These are phyloP conservation scores for Torrubiellomyces zombiae DNA, from an alignment of 2,329 filamentous ascomycete genomes.

Conservation along the genomic window DNA sequence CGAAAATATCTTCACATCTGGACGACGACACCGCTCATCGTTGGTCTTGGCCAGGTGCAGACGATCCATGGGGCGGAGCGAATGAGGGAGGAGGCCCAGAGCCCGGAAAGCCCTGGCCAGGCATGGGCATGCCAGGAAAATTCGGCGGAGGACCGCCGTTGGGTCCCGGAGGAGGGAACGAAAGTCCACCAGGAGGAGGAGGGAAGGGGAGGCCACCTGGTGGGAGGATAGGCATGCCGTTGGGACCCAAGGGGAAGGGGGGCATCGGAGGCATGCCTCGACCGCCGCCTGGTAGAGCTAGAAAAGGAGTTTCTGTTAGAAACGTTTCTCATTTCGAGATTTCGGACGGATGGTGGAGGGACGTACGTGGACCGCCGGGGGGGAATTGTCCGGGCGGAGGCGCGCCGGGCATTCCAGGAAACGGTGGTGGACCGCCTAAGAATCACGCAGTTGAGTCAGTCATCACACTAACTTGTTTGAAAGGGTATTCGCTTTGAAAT, in stretches of 20 bases:
- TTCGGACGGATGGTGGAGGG: no score
- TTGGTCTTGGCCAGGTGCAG: conserved; percentile 22
- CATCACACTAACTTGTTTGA: neutral
- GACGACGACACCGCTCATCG: no score
- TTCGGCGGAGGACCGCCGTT: conserved; percentile 11
- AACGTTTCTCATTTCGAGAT: no score
- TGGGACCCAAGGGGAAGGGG: conserved; percentile 24
- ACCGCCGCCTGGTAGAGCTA: conserved; percentile 32
- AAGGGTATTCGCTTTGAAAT: conserved; percentile 13
- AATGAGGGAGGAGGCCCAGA: conserved; percentile 17
- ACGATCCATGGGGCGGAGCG: conserved; percentile 13
- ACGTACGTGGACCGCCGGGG: conserved; percentile 37
- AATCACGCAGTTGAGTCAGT: no score
- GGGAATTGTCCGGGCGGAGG: conserved; percentile 21
- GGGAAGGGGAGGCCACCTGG: conserved; percentile 20
- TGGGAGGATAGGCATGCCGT: conserved; percentile 21
- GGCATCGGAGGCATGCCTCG: conserved; percentile 31
- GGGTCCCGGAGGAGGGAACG: conserved; percentile 23
- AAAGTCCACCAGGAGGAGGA: conserved; percentile 18
- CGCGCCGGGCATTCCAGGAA: conserved; percentile 33
- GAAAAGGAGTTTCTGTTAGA: no score
- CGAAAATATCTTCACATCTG: conserved; percentile 1
- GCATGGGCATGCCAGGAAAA: conserved; percentile 21
- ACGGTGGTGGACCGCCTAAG: conserved; percentile 38
- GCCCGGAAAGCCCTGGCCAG: conserved; percentile 25